Percentiles rank a stretch among this genome's conserved stretches.
phyloP scores from a whole-genome alignment of 768 basidiomycete species.

The Xanthoconium purpureum region DNA sequence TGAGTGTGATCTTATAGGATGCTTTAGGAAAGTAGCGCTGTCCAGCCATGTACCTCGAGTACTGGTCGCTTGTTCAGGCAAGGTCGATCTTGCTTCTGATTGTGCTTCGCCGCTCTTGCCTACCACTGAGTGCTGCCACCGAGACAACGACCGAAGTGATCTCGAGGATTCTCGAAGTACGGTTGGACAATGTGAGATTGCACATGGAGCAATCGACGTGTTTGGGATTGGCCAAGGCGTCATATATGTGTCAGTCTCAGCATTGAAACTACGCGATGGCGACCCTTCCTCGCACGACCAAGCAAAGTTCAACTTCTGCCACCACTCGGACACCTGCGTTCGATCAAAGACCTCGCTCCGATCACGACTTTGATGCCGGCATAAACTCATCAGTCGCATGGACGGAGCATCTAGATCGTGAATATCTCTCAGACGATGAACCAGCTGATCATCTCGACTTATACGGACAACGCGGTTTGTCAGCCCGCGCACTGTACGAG shows the following conservation, averaged over 20 bases:
- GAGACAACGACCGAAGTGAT: not conserved
- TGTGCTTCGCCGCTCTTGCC: not conserved
- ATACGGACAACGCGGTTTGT: conserved; percentile 37
- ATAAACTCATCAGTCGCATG: conserved; percentile 77
- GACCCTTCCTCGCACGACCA: conserved; percentile 35
- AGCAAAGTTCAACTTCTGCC: conserved; percentile 20
- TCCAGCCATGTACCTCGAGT: not conserved
- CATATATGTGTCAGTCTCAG: not conserved
- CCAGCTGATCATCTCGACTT: conserved; percentile 35
- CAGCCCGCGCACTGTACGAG: conserved; percentile 67
- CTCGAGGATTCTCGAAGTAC: not conserved
- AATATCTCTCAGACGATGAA: conserved; percentile 52
- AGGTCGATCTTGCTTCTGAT: conserved; percentile 6
- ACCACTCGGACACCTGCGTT: conserved; percentile 7
- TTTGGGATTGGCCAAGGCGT: not conserved
- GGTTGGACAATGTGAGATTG: not conserved
- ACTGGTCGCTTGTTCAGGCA: conserved; percentile 7
- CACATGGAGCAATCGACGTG: not conserved
- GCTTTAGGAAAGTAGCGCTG: not conserved
- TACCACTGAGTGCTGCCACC: not conserved
- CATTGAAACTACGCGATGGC: conserved; percentile 26
- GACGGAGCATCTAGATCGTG: conserved; percentile 58
- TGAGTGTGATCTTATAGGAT: not conserved
- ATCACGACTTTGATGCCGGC: conserved; percentile 64
- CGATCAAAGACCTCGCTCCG: conserved; percentile 29